phyloP scores from a whole-genome alignment of 1,284 basidiomycete species.

The Afroboletus lepidellus region DNA sequence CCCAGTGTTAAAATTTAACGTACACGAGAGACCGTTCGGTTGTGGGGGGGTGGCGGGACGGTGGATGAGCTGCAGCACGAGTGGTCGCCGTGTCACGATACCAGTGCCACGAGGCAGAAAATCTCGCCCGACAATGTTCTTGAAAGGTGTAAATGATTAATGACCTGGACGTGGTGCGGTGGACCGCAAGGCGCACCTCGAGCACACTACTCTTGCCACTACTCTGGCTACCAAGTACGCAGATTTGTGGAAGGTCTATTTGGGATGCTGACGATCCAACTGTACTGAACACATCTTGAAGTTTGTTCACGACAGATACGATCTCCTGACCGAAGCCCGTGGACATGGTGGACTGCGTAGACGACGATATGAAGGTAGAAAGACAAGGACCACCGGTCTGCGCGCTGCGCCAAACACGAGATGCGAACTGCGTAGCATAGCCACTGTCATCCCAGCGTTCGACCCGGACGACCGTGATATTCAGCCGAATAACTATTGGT shows the following conservation, averaged over 20 bases:
- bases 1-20: constrained; percentile 12
- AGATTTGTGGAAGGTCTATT: constrained; percentile 86
- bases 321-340: constrained; percentile 75
- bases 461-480: too few species aligned
- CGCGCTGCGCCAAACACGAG: constrained; percentile 28
- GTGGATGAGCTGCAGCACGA: constrained; percentile 95
- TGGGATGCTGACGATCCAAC: constrained; percentile 71
- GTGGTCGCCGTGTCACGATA: constrained; percentile 93
- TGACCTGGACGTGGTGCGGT: constrained; percentile 3
- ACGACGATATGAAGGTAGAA: constrained; percentile 16
- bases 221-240: constrained; percentile 82
- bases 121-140: constrained; percentile 98
- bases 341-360: constrained; percentile 43
- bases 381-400: constrained; percentile 10
- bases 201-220: constrained; percentile 87
- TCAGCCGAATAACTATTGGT: too few species aligned
- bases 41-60: constrained; percentile 54
- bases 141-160: constrained; percentile 7
- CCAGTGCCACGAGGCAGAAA: constrained; percentile 97
- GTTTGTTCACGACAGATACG: constrained; percentile 76
- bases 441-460: constrained; percentile 14
- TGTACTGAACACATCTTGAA: constrained; percentile 83
- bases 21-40: constrained; percentile 47
- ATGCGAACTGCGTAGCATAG: constrained; percentile 24
- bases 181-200: constrained; percentile 51